A percentile compares a stretch with the other conserved stretches of the same genome.
phyloP scores from a whole-genome alignment of 495 filamentous ascomycete species.

The Tuber umbilicatum region DNA sequence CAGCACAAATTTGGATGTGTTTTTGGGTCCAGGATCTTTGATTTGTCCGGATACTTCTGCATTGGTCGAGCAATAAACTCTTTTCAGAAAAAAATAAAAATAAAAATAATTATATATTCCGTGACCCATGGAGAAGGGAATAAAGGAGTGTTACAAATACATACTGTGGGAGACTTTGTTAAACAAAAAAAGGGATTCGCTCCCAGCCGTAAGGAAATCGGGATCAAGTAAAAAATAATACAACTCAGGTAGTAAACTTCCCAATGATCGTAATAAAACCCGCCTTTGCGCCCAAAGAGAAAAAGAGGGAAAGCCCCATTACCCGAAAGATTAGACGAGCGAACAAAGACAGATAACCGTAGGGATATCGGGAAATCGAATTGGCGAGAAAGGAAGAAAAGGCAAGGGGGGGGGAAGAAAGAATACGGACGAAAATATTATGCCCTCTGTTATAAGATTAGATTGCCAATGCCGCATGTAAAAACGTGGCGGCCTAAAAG shows the following conservation, averaged over 20 bases:
- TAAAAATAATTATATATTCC: background rate
- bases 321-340: background rate
- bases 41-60: background rate
- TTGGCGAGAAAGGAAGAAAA: background rate
- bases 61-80: background rate
- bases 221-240: background rate
- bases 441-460: background rate
- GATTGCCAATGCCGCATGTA: background rate
- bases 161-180: background rate
- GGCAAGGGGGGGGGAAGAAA: background rate
- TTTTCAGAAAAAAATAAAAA: background rate
- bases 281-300: background rate
- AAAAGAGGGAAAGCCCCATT: background rate
- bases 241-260: background rate
- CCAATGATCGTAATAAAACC: background rate
- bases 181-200: background rate
- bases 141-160: slow-evolving; percentile 3
- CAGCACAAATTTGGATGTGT: background rate
- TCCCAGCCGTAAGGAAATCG: background rate
- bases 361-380: background rate
- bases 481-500: slow-evolving; percentile 21
- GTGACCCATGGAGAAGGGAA: background rate
- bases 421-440: background rate
- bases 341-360: background rate
- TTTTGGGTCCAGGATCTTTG: background rate